These are phyloP conservation scores for Zymoseptoria brevis DNA, from an alignment of 2,329 filamentous ascomycete species.

Conservation along the genomic window DNA sequence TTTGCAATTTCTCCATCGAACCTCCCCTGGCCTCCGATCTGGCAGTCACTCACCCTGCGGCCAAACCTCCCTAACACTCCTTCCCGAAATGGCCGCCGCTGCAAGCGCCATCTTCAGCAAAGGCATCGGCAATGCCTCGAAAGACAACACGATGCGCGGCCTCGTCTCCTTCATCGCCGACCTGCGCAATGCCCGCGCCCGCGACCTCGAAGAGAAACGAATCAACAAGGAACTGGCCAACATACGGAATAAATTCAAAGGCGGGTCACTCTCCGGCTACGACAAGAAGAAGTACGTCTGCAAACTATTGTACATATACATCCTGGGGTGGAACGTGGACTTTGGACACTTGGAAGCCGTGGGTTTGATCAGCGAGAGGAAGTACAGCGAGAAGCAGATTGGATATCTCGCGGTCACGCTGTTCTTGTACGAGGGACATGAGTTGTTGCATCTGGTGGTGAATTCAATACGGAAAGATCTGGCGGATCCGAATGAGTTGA, in stretches of 20 bases:
- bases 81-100: conserved; percentile 27
- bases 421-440: conserved; percentile 94
- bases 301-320: conserved; percentile 99
- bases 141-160: conserved; percentile 45
- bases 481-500: conserved; percentile 88
- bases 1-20: too few relatives aligned
- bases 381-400: conserved; percentile 99
- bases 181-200: conserved; percentile 83
- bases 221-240: conserved; percentile 99
- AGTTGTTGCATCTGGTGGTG: conserved; percentile 89
- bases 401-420: conserved; percentile 95
- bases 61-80: neutral
- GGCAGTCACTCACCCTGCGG: too few relatives aligned
- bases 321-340: conserved; percentile 97
- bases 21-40: too few relatives aligned
- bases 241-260: conserved; percentile 96
- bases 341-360: conserved; percentile 98
- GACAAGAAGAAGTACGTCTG: conserved; percentile 99
- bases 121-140: conserved; percentile 25
- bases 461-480: conserved; percentile 98
- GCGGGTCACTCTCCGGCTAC: conserved; percentile 77
- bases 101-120: conserved; percentile 31
- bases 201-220: conserved; percentile 95
- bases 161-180: conserved; percentile 98
- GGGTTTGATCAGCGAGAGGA: conserved; percentile 90